A percentile compares a stretch with the other conserved stretches of the same genome.
These are phyloP conservation scores for Phalaenopsis hybrid DNA, from an alignment of 116 monocot genomes.

Conservation along the genomic window DNA sequence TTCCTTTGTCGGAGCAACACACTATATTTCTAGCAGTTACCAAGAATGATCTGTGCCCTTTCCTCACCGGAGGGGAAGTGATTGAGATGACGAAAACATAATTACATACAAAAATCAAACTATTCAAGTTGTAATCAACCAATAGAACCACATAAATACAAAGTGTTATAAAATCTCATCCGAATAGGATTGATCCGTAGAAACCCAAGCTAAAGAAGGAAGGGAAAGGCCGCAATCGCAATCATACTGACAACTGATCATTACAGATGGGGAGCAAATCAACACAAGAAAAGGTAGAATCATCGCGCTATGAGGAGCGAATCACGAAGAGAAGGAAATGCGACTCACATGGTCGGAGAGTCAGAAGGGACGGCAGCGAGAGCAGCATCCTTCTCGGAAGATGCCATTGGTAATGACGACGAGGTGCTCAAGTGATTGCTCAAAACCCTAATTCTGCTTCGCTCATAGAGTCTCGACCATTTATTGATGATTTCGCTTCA, in stretches of 20 bases:
- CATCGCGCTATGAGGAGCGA: background rate
- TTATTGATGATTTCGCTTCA: no score
- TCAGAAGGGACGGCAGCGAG: conserved; percentile 16
- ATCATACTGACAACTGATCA: background rate
- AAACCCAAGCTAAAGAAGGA: background rate
- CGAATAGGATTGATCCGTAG: background rate
- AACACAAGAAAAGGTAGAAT: background rate
- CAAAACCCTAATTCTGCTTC: background rate
- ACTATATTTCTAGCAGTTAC: no score
- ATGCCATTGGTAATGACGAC: conserved; percentile 1
- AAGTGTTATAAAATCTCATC: background rate
- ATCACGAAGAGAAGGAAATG: background rate
- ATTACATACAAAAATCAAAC: background rate
- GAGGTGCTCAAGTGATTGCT: background rate
- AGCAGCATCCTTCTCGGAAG: conserved; percentile 11
- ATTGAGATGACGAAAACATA: background rate
- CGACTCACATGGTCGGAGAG: conserved; percentile 11
- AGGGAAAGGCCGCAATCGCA: background rate
- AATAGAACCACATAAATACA: background rate
- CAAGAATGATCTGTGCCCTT: no score
- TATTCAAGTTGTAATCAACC: background rate
- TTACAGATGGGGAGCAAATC: background rate
- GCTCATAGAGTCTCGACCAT: background rate
- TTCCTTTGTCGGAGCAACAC: no score
- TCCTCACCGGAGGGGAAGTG: no score